These are phyloP conservation scores for Rhizodiscina lignyota DNA, from an alignment of 495 filamentous ascomycete species.

Conservation along the genomic window DNA sequence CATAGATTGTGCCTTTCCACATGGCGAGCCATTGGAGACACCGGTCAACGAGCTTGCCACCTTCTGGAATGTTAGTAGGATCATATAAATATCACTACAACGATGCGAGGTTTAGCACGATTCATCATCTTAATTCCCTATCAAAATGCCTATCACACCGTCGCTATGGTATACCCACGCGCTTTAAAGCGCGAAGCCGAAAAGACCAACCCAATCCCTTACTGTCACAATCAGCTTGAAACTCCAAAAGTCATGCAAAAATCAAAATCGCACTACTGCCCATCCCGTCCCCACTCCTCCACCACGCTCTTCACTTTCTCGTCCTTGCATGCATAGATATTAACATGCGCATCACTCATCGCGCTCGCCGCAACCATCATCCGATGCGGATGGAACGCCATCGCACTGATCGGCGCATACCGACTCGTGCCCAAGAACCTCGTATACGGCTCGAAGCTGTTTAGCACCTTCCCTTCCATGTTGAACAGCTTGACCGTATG, in stretches of 20 bases:
- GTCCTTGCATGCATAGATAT: conserved; percentile 46
- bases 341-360: conserved; percentile 53
- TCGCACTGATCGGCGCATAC: conserved; percentile 63
- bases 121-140: too few species aligned
- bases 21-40: too few species aligned
- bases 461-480: conserved; percentile 46
- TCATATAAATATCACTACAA: too few species aligned
- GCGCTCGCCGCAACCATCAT: conserved; percentile 80
- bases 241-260: background rate
- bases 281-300: background rate
- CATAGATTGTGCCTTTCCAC: too few species aligned
- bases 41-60: too few species aligned
- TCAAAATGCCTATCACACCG: too few species aligned
- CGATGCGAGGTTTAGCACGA: too few species aligned
- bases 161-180: too few species aligned
- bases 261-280: background rate
- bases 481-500: conserved; percentile 88
- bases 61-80: too few species aligned
- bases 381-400: conserved; percentile 89
- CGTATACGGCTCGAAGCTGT: conserved; percentile 71
- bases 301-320: conserved; percentile 6
- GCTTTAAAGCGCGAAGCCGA: too few species aligned
- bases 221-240: too few species aligned
- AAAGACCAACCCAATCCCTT: too few species aligned
- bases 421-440: conserved; percentile 60